phyloP scores from a whole-genome alignment of 1,284 basidiomycete species.

The Apiotrichum montevideense region DNA sequence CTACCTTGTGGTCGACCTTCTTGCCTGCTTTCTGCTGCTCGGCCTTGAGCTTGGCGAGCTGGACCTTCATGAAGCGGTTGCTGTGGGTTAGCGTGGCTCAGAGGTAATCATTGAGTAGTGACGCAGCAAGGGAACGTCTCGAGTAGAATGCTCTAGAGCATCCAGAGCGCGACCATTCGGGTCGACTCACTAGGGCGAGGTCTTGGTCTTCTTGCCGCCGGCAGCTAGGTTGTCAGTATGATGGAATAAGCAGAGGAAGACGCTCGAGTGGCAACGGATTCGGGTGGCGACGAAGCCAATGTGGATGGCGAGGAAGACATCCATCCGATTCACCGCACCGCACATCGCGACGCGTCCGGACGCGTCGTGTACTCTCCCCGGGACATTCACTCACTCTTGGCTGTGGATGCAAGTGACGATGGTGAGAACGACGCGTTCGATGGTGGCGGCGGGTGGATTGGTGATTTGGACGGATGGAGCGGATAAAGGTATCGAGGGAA shows the following conservation, averaged over 20 bases:
- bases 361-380: too few species aligned
- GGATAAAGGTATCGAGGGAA: neutral
- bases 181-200: constrained; percentile 38
- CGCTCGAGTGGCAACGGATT: too few species aligned
- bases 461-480: neutral
- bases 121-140: too few species aligned
- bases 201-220: constrained; percentile 23
- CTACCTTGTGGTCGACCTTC: constrained; percentile 41
- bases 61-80: constrained; percentile 47
- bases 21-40: constrained; percentile 41
- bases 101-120: neutral
- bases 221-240: neutral
- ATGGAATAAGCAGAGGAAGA: neutral
- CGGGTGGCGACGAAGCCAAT: too few species aligned
- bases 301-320: too few species aligned
- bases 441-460: neutral
- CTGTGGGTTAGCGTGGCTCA: constrained; percentile 15
- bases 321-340: too few species aligned
- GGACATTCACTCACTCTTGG: neutral
- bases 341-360: too few species aligned
- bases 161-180: too few species aligned
- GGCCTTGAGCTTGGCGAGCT: constrained; percentile 46
- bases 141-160: too few species aligned
- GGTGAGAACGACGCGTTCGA: neutral
- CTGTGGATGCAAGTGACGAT: neutral